Evolutionary conservation across 2,329 filamentous ascomycete species (phyloP), one percentile per base, ranked within the genome.

Genomic region (Sodiomyces alkalinus): DNA sequence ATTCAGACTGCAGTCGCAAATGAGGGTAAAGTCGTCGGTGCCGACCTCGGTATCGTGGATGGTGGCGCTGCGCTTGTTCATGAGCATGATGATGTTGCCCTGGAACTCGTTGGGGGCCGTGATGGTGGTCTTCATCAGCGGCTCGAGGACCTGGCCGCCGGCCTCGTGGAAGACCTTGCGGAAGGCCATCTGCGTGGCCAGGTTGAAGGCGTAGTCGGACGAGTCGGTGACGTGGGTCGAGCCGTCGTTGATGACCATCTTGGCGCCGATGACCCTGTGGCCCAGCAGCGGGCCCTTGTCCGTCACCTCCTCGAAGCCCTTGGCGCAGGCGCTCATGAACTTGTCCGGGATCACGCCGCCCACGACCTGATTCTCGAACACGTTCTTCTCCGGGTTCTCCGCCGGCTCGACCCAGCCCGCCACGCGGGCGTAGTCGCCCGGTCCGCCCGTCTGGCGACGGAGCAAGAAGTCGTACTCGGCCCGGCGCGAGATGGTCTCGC

Each of bases 151-250:
- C 44, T 82, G 71, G 3, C 87, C 86, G 29, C 74, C 70, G 19
- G 78, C 82, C 9, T 80, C 73, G 34, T 68, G 64, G 60, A 98
- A 96, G 12, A 83, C 80, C 59, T 94, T 93, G 42, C 80, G 75
- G 75, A 98, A 98, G 16, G 90, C 90, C 62, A 93, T 81, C 54
- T 93, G 83, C 3, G 90, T 92, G 9, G 90, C 87, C 41, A 77
- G 78, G 56, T 80, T 92, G 72, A 98, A 98, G 9, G 90, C 75
- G 64, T 86, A 81, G 68, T 98, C 90, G 17, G 81, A 92, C 10
- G 90, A 96, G 63, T 98, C 90, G 18, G 90, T 96, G 51, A 92
- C 83, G 64, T 98, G 90, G 8, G 85, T 98, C 16, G 86, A 83
- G 54, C 90, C 90, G 44, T 98, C 90, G 53, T 90, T 92, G 56